Evolutionary conservation across 179 eudicot species (phyloP).

Genomic region (Monotropa hypopitys): DNA sequence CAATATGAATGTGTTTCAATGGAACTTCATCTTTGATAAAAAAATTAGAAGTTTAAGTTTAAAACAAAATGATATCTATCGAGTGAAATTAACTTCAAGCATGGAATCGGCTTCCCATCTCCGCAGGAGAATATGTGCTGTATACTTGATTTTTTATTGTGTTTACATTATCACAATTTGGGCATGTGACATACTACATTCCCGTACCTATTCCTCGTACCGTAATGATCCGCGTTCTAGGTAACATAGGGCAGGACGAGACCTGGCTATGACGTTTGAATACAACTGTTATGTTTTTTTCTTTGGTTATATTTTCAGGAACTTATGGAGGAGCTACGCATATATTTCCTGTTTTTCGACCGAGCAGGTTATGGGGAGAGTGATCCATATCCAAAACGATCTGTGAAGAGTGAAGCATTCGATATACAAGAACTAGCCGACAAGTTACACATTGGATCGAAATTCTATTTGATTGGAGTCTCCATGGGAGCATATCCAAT

Average conservation of each 20-base stretch:
- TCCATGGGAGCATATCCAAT: constrained; percentile 13
- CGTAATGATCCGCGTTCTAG: too few species aligned
- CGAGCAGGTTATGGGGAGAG: constrained; percentile 12
- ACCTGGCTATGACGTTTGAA: background rate
- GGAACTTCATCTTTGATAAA: background rate
- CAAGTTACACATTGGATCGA: constrained; percentile 13
- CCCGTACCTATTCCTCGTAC: too few species aligned
- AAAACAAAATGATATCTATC: background rate
- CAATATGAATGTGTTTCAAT: background rate
- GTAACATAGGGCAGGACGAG: too few species aligned
- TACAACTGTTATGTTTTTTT: background rate
- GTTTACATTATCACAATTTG: background rate
- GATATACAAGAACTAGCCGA: constrained; percentile 20
- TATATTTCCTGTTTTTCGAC: constrained; percentile 8
- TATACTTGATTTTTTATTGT: background rate
- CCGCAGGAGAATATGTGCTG: background rate
- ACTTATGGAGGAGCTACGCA: constrained; percentile 4
- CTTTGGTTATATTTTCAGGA: constrained; percentile 7
- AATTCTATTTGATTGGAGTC: constrained; percentile 14
- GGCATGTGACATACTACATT: too few species aligned
- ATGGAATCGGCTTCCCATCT: background rate
- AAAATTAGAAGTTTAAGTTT: background rate
- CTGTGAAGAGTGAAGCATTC: constrained; percentile 9
- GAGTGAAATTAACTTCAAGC: background rate
- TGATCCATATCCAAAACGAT: constrained; percentile 11